Conservation (phyloP, 2,329 filamentous ascomycete species). For the Clarireedia sp. region DNA sequence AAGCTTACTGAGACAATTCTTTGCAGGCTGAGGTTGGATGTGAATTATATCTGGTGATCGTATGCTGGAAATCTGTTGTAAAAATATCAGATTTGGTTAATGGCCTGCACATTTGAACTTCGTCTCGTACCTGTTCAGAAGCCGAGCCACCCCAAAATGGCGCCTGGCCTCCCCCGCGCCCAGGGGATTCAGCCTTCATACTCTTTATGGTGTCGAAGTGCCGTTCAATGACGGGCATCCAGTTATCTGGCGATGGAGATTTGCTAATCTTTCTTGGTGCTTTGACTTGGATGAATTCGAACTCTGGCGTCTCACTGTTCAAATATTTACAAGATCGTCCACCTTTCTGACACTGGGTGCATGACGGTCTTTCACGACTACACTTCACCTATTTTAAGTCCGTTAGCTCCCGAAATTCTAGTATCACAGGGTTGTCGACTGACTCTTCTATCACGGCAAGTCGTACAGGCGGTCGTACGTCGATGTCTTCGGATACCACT, state of each 20-base stretch:
- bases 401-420: background rate
- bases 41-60: background rate
- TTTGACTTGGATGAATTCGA: slow-evolving; percentile 1
- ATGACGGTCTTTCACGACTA: background rate
- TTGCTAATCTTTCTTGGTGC: background rate
- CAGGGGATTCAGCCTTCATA: background rate
- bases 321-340: slow-evolving; percentile 2
- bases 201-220: background rate
- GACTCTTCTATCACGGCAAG: slow-evolving; percentile 4
- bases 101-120: no score
- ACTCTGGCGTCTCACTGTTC: slow-evolving; percentile 4
- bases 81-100: no score
- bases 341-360: background rate
- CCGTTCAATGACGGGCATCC: background rate
- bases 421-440: background rate
- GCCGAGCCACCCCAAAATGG: background rate
- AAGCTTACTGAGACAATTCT: background rate
- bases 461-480: background rate
- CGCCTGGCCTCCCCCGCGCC: background rate
- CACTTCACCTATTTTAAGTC: slow-evolving; percentile 1
- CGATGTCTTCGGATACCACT: slow-evolving; percentile 3
- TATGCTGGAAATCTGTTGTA: background rate
- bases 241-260: background rate
- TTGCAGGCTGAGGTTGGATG: background rate
- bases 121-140: background rate